Base-by-base conservation (phyloP, 2,329 filamentous ascomycete genomes). In the Phaeosphaeriaceae sp. region DNA sequence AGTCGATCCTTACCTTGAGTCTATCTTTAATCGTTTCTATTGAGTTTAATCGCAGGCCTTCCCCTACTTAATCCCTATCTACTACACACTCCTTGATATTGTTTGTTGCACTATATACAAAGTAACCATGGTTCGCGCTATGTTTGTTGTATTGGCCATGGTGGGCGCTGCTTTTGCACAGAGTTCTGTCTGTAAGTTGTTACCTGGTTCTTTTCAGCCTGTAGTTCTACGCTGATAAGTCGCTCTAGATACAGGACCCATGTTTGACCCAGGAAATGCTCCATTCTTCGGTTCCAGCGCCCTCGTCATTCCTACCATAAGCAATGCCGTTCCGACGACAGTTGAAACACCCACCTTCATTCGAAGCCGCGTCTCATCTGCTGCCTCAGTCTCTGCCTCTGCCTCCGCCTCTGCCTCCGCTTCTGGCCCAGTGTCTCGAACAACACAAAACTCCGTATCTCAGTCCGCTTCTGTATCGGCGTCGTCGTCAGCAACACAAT, bases 211-310 rank as follows among this genome's bases (percentile, higher is more conserved):
- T n/a, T n/a, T n/a, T n/a, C n/a, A n/a, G n/a, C n/a, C n/a, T n/a
- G n/a, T n/a, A n/a, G n/a, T n/a, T n/a, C n/a, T n/a, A n/a, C n/a
- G 20, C 30, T 46, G 13, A 23, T 8, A 9, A 9, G 29, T 18
- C 13, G 11, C 20, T 13, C 17, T 28, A 65, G 62, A 58, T 33
- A 56, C 52, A 15, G 57, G 55, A 30, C 59, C 63, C 2, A 28
- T 50, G 18, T 61, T 63, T 48, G 45, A 66, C 34, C 60, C 59
- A 28, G 50, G 53, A 12, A 48, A 56, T 13, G 60, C 58, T 2
- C 54, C 57, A 17, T 49, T 50, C 54, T 66, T 64, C 41, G 63
- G 45, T 15, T 47, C 44, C 29, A 55, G 46, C 36, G 46, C 43
- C 6, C 46, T 64, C 20, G 56, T 63, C 28, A 41, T 42, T 30